Percentiles rank a stretch among this genome's conserved stretches.
These are phyloP conservation scores for Liquidambar formosana DNA, from an alignment of 164 flowering plant species.

Conservation along the genomic window DNA sequence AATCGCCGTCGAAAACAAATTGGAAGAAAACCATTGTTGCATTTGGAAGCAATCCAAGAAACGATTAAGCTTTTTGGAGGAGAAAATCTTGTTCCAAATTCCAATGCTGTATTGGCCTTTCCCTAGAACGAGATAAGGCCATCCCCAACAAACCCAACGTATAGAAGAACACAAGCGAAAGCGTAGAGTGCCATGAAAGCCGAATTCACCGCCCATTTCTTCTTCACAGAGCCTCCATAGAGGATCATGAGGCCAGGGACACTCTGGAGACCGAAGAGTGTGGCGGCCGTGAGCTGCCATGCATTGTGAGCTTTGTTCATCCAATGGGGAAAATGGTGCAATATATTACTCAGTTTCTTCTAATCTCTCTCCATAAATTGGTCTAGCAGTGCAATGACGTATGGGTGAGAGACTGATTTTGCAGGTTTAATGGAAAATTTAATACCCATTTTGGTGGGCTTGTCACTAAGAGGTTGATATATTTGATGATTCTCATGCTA, in stretches of 20 bases:
- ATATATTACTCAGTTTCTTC: not conserved
- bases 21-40: slow-evolving; percentile 48
- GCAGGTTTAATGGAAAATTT: not conserved
- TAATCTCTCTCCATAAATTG: too few species aligned
- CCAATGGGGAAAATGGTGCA: slow-evolving; percentile 32
- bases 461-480: not conserved
- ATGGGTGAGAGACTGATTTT: too few species aligned
- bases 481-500: slow-evolving; percentile 33
- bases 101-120: slow-evolving; percentile 9
- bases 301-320: slow-evolving; percentile 50
- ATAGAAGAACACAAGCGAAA: slow-evolving; percentile 36
- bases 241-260: slow-evolving; percentile 46
- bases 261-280: slow-evolving; percentile 48
- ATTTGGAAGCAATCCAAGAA: slow-evolving; percentile 24
- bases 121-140: slow-evolving; percentile 35
- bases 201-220: slow-evolving; percentile 48
- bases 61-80: slow-evolving; percentile 17
- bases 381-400: too few species aligned
- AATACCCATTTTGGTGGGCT: not conserved
- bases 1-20: slow-evolving; percentile 43
- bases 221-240: slow-evolving; percentile 43
- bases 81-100: slow-evolving; percentile 22
- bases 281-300: slow-evolving; percentile 49
- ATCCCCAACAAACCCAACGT: slow-evolving; percentile 48
- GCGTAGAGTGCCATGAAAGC: slow-evolving; percentile 48